Percentiles rank a stretch among this genome's conserved stretches.
phyloP scores from a whole-genome alignment of 257 asterid genomes.

The Euphrasia confusa region DNA sequence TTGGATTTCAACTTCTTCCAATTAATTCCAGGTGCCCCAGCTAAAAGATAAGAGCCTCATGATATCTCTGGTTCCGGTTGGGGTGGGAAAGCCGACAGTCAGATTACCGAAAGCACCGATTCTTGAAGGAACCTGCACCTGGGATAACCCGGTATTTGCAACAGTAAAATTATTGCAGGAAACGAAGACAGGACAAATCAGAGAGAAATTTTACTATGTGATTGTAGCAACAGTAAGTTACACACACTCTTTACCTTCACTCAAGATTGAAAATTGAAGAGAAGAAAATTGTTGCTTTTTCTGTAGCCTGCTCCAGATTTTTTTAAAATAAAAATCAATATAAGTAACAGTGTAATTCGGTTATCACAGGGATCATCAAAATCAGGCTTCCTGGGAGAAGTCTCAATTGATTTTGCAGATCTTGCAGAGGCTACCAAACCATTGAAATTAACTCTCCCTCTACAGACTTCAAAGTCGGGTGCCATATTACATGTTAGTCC shows the following conservation, averaged over 20 bases:
- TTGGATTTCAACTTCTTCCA: conserved; percentile 3
- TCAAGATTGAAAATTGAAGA: neutral
- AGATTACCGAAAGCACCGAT: conserved; percentile 66
- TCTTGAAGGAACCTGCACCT: conserved; percentile 69
- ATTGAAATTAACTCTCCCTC: conserved; percentile 60
- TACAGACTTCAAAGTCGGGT: conserved; percentile 78
- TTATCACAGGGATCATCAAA: conserved; percentile 80
- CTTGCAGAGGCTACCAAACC: conserved; percentile 62
- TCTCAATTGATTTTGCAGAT: conserved; percentile 85
- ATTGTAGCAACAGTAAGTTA: conserved; percentile 71
- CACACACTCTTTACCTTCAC: conserved; percentile 14
- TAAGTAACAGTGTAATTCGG: conserved; percentile 1
- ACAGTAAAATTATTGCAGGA: conserved; percentile 71
- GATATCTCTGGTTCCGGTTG: conserved; percentile 86
- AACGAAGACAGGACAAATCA: conserved; percentile 60
- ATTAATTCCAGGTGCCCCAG: conserved; percentile 67
- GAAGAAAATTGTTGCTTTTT: neutral
- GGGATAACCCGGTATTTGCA: conserved; percentile 81
- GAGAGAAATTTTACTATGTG: conserved; percentile 70
- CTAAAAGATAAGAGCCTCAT: conserved; percentile 68
- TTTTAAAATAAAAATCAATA: too few relatives aligned
- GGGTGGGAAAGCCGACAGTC: conserved; percentile 79
- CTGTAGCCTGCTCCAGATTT: too few relatives aligned
- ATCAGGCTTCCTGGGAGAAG: conserved; percentile 88
- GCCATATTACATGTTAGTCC: conserved; percentile 71